Percentiles rank a stretch among this genome's conserved stretches.
These are phyloP conservation scores for Aspergillus puulaauensis DNA, from an alignment of 2,329 filamentous ascomycete genomes.

Conservation along the genomic window DNA sequence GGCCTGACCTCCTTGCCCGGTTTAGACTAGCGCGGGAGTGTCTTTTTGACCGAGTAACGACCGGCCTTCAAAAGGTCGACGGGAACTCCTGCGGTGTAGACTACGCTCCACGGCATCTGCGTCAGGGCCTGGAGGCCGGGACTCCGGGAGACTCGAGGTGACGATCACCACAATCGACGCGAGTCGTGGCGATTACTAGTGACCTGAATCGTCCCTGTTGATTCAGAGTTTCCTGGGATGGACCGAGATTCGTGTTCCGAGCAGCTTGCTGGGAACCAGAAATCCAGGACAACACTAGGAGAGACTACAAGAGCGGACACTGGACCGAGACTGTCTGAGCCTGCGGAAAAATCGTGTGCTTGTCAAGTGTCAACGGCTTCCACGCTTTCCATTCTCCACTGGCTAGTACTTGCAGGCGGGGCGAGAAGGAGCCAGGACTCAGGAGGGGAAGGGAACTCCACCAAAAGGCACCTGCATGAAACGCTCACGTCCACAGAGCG, in stretches of 20 bases:
- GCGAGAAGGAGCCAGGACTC: neutral
- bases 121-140: no score
- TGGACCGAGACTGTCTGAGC: constrained; percentile 20
- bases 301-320: constrained; percentile 11
- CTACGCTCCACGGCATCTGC: no score
- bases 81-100: no score
- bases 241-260: neutral
- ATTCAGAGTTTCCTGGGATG: neutral
- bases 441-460: constrained; percentile 14
- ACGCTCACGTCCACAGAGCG: constrained; percentile 11
- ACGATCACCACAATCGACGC: neutral
- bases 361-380: constrained; percentile 17
- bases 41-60: neutral
- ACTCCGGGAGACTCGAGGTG: neutral
- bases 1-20: constrained; percentile 14
- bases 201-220: neutral
- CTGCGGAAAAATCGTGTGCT: constrained; percentile 17
- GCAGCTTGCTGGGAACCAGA: constrained; percentile 8
- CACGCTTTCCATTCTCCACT: constrained; percentile 12
- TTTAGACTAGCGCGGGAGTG: constrained; percentile 4
- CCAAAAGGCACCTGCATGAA: constrained; percentile 18
- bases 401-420: constrained; percentile 8
- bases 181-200: neutral
- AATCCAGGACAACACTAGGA: neutral
- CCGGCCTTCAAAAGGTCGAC: no score